Percentiles rank a stretch among this genome's conserved stretches.
Evolutionary conservation across 768 basidiomycete species (phyloP).

Genomic region (Russula compacta): DNA sequence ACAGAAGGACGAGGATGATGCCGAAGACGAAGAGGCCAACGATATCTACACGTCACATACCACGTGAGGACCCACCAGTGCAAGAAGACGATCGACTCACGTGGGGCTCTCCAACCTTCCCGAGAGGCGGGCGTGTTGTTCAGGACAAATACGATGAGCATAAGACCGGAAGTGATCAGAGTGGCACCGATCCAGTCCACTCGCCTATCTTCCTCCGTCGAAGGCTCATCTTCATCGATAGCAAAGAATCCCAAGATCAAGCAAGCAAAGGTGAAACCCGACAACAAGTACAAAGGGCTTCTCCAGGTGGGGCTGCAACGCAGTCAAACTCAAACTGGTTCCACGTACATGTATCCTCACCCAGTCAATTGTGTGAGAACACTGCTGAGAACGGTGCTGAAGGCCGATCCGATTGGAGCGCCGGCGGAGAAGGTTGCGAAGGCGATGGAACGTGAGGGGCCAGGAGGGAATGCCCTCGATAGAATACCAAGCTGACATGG

Average conservation of each 20-base stretch:
- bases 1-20: constrained; percentile 43
- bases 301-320: constrained; percentile 46
- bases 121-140: constrained; percentile 55
- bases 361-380: constrained; percentile 38
- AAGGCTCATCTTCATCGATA: constrained; percentile 48
- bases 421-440: constrained; percentile 83
- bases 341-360: background rate
- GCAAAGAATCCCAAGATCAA: constrained; percentile 45
- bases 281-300: constrained; percentile 49
- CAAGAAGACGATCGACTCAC: constrained; percentile 30
- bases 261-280: constrained; percentile 47
- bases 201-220: constrained; percentile 29
- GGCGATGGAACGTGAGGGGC: constrained; percentile 57
- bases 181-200: constrained; percentile 75
- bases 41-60: constrained; percentile 45
- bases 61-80: background rate
- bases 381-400: constrained; percentile 68
- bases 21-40: constrained; percentile 59
- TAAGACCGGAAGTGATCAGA: constrained; percentile 54
- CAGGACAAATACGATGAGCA: constrained; percentile 65
- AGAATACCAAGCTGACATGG: constrained; percentile 61
- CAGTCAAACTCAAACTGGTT: background rate
- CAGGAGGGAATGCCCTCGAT: constrained; percentile 66
- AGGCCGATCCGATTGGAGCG: constrained; percentile 67
- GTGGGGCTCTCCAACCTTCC: constrained; percentile 50